Percentiles rank a stretch among this genome's conserved stretches.
phyloP scores from a whole-genome alignment of 73 alveolate species.

The Stentor coeruleus region DNA sequence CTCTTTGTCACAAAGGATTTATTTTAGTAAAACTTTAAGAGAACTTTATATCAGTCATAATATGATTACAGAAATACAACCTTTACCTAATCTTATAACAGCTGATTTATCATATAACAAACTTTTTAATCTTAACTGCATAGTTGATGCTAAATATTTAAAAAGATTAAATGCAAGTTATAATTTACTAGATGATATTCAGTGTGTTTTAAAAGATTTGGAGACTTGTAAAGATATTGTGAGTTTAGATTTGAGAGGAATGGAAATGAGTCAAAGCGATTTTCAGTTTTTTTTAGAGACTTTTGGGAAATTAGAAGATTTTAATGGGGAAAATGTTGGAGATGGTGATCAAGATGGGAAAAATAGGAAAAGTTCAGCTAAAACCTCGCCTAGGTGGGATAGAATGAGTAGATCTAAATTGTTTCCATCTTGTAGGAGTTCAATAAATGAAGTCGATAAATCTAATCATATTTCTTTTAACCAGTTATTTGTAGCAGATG shows the following conservation, averaged over 20 bases:
- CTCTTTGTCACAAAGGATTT: neutral
- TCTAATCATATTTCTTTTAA: too few relatives aligned
- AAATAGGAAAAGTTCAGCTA: neutral
- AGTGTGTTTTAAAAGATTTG: neutral
- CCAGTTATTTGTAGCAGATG: too few relatives aligned
- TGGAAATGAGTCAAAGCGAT: neutral
- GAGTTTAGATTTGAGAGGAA: slow-evolving; percentile 13
- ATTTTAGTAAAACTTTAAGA: neutral
- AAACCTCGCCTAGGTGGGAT: neutral
- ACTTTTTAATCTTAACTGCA: neutral
- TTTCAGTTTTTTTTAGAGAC: neutral
- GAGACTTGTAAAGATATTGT: neutral
- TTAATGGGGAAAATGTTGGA: neutral
- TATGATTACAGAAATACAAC: slow-evolving; percentile 2
- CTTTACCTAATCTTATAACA: neutral
- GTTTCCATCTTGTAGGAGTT: neutral
- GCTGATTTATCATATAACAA: neutral
- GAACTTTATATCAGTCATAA: slow-evolving; percentile 10
- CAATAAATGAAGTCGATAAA: neutral
- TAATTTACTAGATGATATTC: neutral
- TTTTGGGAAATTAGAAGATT: neutral
- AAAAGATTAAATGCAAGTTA: neutral
- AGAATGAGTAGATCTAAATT: neutral
- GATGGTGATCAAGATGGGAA: neutral
- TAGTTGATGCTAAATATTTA: neutral